phyloP scores from a whole-genome alignment of 2,329 filamentous ascomycete species.

The Lecanosticta acicola region DNA sequence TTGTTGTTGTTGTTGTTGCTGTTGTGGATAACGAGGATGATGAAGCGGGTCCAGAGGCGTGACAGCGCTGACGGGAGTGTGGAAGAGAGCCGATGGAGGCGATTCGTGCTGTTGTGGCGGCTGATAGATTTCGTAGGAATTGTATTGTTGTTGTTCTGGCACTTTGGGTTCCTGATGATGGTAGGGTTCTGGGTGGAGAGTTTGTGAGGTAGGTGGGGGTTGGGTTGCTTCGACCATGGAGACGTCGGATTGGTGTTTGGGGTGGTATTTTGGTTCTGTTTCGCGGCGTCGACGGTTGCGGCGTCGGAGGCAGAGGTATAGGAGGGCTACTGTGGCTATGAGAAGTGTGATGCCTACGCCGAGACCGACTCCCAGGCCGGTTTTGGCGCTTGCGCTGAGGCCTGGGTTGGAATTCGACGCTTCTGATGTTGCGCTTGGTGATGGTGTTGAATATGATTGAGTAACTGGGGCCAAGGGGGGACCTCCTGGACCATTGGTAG shows the following conservation, averaged over 20 bases:
- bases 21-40: no score
- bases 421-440: background rate
- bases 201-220: no score
- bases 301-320: background rate
- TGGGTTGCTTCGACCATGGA: background rate
- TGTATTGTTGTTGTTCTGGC: background rate
- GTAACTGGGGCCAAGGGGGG: background rate
- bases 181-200: no score
- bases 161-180: no score
- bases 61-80: background rate
- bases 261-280: background rate
- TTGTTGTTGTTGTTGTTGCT: background rate
- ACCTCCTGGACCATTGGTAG: no score
- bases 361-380: background rate
- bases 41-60: no score
- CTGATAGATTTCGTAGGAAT: background rate
- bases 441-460: background rate
- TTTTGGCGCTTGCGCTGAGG: background rate
- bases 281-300: background rate
- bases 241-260: background rate
- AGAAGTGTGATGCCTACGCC: background rate
- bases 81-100: background rate
- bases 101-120: background rate
- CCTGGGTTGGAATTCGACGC: background rate
- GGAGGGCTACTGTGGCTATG: background rate